Evolutionary conservation across 148 eudicot species (phyloP), one percentile per base, ranked within the genome.

Genomic region (Arctostaphylos glauca): DNA sequence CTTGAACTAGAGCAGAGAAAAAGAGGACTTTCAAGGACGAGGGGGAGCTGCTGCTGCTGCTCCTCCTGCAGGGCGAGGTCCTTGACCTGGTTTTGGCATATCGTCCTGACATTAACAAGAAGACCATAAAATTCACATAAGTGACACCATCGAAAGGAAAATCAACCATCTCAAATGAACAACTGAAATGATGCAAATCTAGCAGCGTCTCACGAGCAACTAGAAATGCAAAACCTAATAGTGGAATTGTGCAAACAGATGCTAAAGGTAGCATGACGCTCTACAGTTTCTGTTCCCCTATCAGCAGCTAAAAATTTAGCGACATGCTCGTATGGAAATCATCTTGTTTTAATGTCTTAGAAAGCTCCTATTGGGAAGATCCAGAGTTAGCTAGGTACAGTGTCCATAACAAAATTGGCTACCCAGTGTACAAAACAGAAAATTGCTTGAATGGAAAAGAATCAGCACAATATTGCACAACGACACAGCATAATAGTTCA

Each of bases 61-160:
- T 7, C 67, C 68, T 84, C 83, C 86, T 19, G 80, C 76, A 60
- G 86, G 83, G 72, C 80, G 80, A 3, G 85, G 79, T 74, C 80
- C 83, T 52, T 74, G 83, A 64, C 76, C 80, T 12, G 83, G 83
- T 80, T 68, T 74, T 19, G 83, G 83, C 67, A 49, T 9, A 74
- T 84, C 83, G 4, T 84, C 86, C 86, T 80, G 81, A 31, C 68
- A 64, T 46, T n/a, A 53, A n/a, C 48, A 48, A 9, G 49, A 52
- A 19, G 9, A 8, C 15, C 49, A 79, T 0, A 49, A 74, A 18
- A 55, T 13, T 76, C 62, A 76, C 5, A 53, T 76, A 16, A 54
- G 49, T 10, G 12, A 25, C 31, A 4, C n/a, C n/a, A 49, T 21
- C 19, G 43, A 49, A 9, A 3, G 58, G 56, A 49, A 48, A 48